phyloP scores from a whole-genome alignment of 1,139 yeast genomes.

The Candida neerlandica region DNA sequence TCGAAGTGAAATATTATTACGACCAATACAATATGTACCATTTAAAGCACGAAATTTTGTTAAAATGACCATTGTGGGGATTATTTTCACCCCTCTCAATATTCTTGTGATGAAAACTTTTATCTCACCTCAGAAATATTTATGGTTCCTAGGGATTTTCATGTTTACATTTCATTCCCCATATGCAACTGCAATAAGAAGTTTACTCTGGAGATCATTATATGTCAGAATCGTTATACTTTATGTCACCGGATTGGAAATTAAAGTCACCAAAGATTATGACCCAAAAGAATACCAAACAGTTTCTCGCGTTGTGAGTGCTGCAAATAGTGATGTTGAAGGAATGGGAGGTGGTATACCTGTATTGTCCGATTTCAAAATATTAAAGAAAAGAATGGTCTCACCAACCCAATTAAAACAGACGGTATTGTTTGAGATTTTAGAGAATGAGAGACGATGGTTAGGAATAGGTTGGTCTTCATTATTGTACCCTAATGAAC shows the following conservation, averaged over 20 bases:
- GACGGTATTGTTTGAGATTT: slow-evolving; percentile 49
- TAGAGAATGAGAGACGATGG: slow-evolving; percentile 67
- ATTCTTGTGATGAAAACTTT: slow-evolving; percentile 36
- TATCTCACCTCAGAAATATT: slow-evolving; percentile 36
- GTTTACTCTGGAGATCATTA: slow-evolving; percentile 57
- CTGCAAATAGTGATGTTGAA: slow-evolving; percentile 28
- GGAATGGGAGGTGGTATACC: slow-evolving; percentile 22
- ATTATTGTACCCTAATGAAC: slow-evolving; percentile 52
- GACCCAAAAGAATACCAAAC: slow-evolving; percentile 20
- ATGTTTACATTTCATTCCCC: slow-evolving; percentile 54
- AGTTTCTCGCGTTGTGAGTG: slow-evolving; percentile 27
- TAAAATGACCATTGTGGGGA: slow-evolving; percentile 34
- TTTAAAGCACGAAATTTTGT: slow-evolving; percentile 29
- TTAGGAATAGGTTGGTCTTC: slow-evolving; percentile 62
- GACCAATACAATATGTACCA: slow-evolving; percentile 41
- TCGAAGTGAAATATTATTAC: slow-evolving; percentile 46
- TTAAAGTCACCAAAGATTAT: slow-evolving; percentile 25
- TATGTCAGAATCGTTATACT: slow-evolving; percentile 44
- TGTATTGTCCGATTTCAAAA: slow-evolving; percentile 40
- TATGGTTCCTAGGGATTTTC: slow-evolving; percentile 42
- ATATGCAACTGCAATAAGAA: slow-evolving; percentile 52
- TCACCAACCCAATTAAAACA: slow-evolving; percentile 49
- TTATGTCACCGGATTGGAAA: slow-evolving; percentile 50
- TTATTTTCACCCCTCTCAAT: slow-evolving; percentile 52
- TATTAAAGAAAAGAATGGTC: slow-evolving; percentile 40